Evolutionary conservation across 352 stramenopile genomes (phyloP), one percentile per base, ranked within the genome.

Genomic region (Thalassiosira oceanica): DNA sequence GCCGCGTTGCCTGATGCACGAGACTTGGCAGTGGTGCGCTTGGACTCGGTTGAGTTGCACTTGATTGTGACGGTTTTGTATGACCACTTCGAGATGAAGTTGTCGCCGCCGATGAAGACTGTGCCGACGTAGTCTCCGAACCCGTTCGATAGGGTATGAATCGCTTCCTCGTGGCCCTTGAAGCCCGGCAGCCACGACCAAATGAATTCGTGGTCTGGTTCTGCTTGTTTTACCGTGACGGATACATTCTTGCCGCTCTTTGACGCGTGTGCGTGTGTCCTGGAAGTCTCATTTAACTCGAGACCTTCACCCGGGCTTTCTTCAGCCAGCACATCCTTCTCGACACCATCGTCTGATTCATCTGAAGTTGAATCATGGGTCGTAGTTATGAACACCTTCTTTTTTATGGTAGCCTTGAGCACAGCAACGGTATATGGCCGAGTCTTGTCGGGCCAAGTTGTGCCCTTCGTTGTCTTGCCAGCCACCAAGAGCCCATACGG

Each of bases 171-270:
- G 41, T 89, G 77, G 2, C 86, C 86, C 24, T 87, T 46, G 58
- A 91, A 93, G 8, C 86, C 86, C 29, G 86, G 84, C 13, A 93
- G 46, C 86, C 86, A 93, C 16, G 80, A 85, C 86, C 86, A 93
- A 29, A 85, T 77, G 57, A 88, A 92, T 28, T 89, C 78, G 45
- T 88, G 80, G 24, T 77, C 49, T 49, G 72, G 39, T 23, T 68
- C 63, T 28, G 43, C 37, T 7, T 42, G 46, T 2, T 36, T 24
- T 42, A 37, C 62, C 21, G 39, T 52, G 43, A 39, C 29, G 31
- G 53, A 57, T 3, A 50, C 10, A 20, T 61, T 36, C 16, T 31
- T 24, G 1, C 20, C 5, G 1, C 23, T 54, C 13, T 3, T 42
- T 18, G 10, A 16, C 11, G 11, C 28, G 13, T 16, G 43, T 29